These are phyloP conservation scores for Aureobasidium leucospermi DNA, from an alignment of 2,329 filamentous ascomycete species.

Conservation along the genomic window DNA sequence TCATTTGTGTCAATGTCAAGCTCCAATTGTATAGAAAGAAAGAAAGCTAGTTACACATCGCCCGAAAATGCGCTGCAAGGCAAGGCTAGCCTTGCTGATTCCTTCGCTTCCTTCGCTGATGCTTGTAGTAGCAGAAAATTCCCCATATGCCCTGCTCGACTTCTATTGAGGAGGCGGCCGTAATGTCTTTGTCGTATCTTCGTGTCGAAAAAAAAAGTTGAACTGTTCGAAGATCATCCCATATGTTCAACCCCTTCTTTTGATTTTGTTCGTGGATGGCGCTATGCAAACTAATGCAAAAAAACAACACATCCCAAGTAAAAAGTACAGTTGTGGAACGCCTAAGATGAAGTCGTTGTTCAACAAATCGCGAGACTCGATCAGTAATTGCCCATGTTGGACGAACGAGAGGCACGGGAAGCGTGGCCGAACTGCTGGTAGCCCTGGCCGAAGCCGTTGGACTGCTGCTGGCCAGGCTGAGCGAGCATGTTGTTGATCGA, in stretches of 20 bases:
- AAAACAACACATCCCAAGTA: neutral
- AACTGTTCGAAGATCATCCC: neutral
- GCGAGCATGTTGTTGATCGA: slow-evolving; percentile 12
- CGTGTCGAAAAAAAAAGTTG: neutral
- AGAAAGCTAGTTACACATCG: slow-evolving; percentile 8
- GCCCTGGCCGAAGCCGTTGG: slow-evolving; percentile 9
- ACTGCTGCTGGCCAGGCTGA: slow-evolving; percentile 3
- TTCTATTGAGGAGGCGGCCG: slow-evolving; percentile 4
- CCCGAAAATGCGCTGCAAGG: neutral
- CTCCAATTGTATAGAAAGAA: neutral
- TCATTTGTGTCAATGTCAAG: neutral
- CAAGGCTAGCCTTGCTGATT: neutral
- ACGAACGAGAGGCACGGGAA: neutral
- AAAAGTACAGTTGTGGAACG: slow-evolving; percentile 1
- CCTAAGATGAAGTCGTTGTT: neutral
- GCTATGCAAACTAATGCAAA: neutral
- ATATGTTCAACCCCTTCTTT: slow-evolving; percentile 1
- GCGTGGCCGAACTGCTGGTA: slow-evolving; percentile 2
- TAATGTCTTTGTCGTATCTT: slow-evolving; percentile 12
- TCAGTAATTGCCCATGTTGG: slow-evolving; percentile 13
- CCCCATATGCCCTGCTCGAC: neutral
- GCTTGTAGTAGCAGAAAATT: slow-evolving; percentile 3
- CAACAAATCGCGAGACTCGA: neutral
- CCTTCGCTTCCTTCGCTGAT: slow-evolving; percentile 11
- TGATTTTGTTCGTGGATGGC: neutral